Base-by-base conservation (phyloP, 1,284 basidiomycete genomes). In the Moesziomyces antarcticus region DNA sequence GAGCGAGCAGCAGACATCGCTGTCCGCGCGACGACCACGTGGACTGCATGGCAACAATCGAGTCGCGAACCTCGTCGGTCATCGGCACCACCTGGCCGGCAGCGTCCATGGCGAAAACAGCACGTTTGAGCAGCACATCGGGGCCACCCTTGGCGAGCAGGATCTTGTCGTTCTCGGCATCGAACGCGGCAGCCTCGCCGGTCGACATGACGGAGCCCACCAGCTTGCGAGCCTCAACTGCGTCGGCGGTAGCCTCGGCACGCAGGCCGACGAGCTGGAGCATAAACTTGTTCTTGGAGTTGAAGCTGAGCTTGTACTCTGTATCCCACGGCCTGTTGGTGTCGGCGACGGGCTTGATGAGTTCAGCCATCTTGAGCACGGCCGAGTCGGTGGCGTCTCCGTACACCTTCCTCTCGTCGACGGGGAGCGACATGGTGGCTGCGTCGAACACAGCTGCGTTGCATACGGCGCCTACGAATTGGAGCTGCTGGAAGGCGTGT, bases 231-330 rank as follows among this genome's bases (percentile, higher is more conserved):
- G 48, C 51, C 9, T 18, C 18, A 2, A 21, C 51, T 3, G 40
- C 33, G 43, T 54, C 53, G 9, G 25, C 33, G 40, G 35, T 44
- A 1, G 41, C n/a, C 48, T 66, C 56, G 13, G 50, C 2, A 6
- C 50, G 45, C 14, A 63, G 24, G 10, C 45, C 47, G 40, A 63
- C 63, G 33, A 75, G 66, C 52, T 86, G 87, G 55, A 89, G 86
- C 87, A 90, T 90, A 85, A 88, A 90, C 81, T 90, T 90, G 77
- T 89, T 89, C 80, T 87, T 87, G 9, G 88, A 89, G 81, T 88
- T 89, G 85, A 90, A 90, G 13, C 87, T 68, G 27, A 79, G 75
- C 50, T 83, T 84, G 79, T 83, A 85, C 8, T 85, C 60, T 51
- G 83, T 82, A 10, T 76, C 49, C 85, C 86, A 87, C 33, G 84